Base-by-base conservation (phyloP, 192 early-diverging fungal genomes). In the Backusella parvicylindrica region DNA sequence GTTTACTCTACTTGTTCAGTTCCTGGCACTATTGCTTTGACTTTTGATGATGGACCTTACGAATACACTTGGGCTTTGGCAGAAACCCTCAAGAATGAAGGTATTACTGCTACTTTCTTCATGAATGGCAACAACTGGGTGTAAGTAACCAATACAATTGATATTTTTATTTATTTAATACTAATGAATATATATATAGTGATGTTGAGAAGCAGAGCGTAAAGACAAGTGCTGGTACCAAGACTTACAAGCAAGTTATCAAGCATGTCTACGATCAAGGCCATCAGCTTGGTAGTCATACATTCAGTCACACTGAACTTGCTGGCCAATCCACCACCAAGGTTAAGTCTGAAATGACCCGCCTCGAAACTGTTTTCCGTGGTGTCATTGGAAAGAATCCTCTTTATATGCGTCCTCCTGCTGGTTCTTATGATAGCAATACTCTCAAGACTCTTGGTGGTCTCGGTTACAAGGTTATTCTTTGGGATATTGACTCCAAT, bases 51-150 rank as follows among this genome's bases (percentile, higher is more conserved):
- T 65, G 81, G 81, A 15, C 81, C 81, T 21, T 75, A 76, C 32
- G 37, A 78, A 8, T 77, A 73, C 26, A 76, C 77, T 12, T 72
- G 69, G 64, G 74, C 38, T 28, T 53, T 82, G 40, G 50, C 73
- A 32, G 40, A 78, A 33, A 38, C 31, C 30, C 68, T 82, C 15
- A 69, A 68, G 26, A 40, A 73, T 1, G 16, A 76, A 60, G 50
- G 49, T 32, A 49, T 82, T 16, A 72, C 72, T 33, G 89, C 86
- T 8, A 93, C 91, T 26, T 93, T 92, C 81, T 93, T 93, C 75
- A 74, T 93, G 73, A 91, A 92, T 76, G 91, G 89, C 6, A 43
- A 82, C 31, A 91, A 90, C 79, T 80, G 77, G 60, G 73, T 74
- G 85, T 84, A 77, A 75, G 81, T 81, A 30, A 28, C 18, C 3